A percentile compares a stretch with the other conserved stretches of the same genome.
Conservation (phyloP, 2,329 filamentous ascomycete genomes). For the Eutypa lata region DNA sequence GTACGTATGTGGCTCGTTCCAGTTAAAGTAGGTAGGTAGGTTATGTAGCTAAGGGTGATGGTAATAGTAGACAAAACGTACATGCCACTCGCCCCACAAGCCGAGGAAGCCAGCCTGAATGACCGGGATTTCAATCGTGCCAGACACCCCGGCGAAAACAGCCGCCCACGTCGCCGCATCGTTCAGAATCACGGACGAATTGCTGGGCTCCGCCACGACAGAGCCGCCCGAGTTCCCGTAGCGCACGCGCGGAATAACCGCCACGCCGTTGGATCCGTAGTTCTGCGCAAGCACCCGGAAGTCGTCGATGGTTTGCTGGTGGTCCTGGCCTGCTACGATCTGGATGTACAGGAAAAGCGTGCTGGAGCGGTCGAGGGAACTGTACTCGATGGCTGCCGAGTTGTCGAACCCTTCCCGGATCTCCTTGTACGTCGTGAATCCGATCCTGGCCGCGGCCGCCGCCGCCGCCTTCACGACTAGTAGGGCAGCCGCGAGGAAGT, state of each 20-base stretch:
- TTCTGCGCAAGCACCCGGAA: constrained; percentile 9
- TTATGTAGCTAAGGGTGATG: no score
- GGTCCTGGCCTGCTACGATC: constrained; percentile 11
- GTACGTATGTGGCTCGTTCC: no score
- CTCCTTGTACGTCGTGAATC: constrained; percentile 14
- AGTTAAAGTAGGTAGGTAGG: not conserved
- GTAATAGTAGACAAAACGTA: no score
- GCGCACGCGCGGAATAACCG: constrained; percentile 10
- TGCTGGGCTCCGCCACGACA: constrained; percentile 5
- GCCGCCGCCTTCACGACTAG: not conserved
- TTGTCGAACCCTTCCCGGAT: constrained; percentile 11
- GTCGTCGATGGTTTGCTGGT: constrained; percentile 8
- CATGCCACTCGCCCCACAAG: constrained; percentile 15
- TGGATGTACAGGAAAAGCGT: constrained; percentile 15
- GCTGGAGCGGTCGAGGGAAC: constrained; percentile 5
- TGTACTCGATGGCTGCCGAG: constrained; percentile 5
- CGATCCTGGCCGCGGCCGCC: not conserved
- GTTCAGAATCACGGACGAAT: constrained; percentile 4
- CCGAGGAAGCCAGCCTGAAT: constrained; percentile 16
- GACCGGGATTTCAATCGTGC: constrained; percentile 9
- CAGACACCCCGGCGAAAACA: constrained; percentile 6
- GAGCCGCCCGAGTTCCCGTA: constrained; percentile 8
- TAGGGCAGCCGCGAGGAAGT: not conserved
- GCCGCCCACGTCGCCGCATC: constrained; percentile 7
- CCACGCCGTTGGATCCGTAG: constrained; percentile 8